phyloP scores from a whole-genome alignment of 331 rosid genomes.

The Malus hybrid region DNA sequence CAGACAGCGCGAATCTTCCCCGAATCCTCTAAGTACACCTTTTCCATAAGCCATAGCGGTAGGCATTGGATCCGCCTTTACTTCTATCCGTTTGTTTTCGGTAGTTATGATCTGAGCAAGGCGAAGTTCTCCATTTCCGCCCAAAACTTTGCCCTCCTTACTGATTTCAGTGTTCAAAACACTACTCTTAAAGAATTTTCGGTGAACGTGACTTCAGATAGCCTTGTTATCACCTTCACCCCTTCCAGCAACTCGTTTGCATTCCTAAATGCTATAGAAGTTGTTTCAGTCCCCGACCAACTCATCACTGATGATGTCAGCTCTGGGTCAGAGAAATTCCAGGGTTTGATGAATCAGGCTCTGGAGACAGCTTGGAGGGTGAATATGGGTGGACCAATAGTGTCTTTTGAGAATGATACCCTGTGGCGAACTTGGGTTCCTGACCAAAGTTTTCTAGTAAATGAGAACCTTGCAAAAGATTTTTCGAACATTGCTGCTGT shows the following conservation, averaged over 20 bases:
- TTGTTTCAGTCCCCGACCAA: constrained; percentile 57
- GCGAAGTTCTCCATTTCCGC: constrained; percentile 55
- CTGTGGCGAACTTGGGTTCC: constrained; percentile 69
- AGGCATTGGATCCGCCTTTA: constrained; percentile 84
- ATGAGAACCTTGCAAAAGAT: constrained; percentile 18
- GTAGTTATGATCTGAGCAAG: constrained; percentile 28
- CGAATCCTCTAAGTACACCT: constrained; percentile 47
- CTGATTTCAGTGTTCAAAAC: constrained; percentile 39
- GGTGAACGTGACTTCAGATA: constrained; percentile 36
- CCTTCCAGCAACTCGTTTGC: constrained; percentile 47
- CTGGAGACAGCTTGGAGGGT: constrained; percentile 65
- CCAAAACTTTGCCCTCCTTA: constrained; percentile 35
- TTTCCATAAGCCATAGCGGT: constrained; percentile 36
- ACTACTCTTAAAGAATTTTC: constrained; percentile 50
- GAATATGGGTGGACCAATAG: constrained; percentile 77
- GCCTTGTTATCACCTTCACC: constrained; percentile 35
- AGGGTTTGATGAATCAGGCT: constrained; percentile 39
- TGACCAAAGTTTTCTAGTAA: constrained; percentile 36
- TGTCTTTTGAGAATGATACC: constrained; percentile 41
- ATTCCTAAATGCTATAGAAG: constrained; percentile 68
- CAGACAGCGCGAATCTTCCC: constrained; percentile 64
- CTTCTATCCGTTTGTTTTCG: constrained; percentile 47
- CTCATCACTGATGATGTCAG: constrained; percentile 36
- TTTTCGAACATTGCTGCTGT: constrained; percentile 42
- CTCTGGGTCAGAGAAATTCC: not conserved